phyloP scores from a whole-genome alignment of 441 rosid genomes.

The Geranium incanum region DNA sequence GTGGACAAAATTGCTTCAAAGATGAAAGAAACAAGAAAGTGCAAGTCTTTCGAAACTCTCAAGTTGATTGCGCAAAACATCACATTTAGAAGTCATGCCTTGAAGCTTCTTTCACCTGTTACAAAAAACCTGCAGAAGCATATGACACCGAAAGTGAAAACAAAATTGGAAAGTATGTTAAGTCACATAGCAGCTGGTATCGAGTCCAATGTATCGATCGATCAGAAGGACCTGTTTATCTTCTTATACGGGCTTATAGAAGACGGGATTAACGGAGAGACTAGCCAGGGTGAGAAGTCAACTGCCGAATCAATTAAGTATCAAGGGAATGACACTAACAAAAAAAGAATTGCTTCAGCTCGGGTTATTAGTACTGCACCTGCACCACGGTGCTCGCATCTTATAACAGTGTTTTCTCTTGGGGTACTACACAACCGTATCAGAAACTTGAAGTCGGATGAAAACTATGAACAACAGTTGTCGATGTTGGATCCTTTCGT shows the following conservation, averaged over 20 bases:
- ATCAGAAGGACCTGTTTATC: constrained; percentile 61
- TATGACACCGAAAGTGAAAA: constrained; percentile 58
- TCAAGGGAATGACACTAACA: constrained; percentile 27
- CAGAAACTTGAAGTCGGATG: constrained; percentile 45
- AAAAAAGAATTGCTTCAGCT: constrained; percentile 24
- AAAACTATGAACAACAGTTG: constrained; percentile 37
- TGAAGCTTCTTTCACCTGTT: constrained; percentile 62
- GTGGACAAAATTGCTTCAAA: constrained; percentile 74
- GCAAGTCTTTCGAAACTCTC: constrained; percentile 70
- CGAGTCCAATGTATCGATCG: constrained; percentile 78
- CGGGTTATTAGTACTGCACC: constrained; percentile 38
- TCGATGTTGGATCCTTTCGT: constrained; percentile 90
- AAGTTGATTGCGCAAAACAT: constrained; percentile 62
- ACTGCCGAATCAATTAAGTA: constrained; percentile 22
- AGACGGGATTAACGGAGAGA: constrained; percentile 53
- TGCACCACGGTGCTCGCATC: constrained; percentile 51
- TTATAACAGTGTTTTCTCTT: constrained; percentile 73
- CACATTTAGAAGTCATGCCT: constrained; percentile 63
- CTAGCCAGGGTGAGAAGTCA: constrained; percentile 29
- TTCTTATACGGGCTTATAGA: constrained; percentile 58
- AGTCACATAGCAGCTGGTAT: constrained; percentile 71
- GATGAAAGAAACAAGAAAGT: constrained; percentile 83
- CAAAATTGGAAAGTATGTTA: constrained; percentile 67
- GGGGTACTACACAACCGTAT: constrained; percentile 48
- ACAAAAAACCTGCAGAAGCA: constrained; percentile 54